Evolutionary conservation across 2,329 filamentous ascomycete genomes (phyloP).

Genomic region (Lachnellula subtilissima): DNA sequence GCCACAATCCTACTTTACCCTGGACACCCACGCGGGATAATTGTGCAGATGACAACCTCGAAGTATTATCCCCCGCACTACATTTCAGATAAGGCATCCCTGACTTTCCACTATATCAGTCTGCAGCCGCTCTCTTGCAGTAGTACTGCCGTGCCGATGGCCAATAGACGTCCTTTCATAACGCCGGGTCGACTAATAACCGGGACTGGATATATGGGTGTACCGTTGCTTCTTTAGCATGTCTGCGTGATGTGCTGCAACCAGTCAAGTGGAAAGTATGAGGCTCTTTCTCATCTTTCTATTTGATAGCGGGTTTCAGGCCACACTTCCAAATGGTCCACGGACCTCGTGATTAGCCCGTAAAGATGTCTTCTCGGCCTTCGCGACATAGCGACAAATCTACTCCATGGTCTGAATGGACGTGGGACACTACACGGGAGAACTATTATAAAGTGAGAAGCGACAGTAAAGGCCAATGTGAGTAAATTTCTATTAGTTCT

Average conservation of each 20-base stretch:
- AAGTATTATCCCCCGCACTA: not conserved
- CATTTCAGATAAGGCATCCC: not conserved
- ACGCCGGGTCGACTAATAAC: not conserved
- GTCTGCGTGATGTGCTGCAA: not conserved
- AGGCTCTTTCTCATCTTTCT: not conserved
- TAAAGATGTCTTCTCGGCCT: not conserved
- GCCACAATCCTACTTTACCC: not conserved
- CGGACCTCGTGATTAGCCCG: not conserved
- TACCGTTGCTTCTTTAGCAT: not conserved
- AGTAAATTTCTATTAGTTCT: not conserved
- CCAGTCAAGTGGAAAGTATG: not conserved
- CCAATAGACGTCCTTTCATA: not conserved
- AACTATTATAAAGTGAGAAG: slow-evolving; percentile 1
- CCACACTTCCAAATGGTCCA: not conserved
- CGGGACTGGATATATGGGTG: not conserved
- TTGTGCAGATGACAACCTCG: not conserved
- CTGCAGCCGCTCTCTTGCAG: not conserved
- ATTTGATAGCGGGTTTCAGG: not conserved
- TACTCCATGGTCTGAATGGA: slow-evolving; percentile 9
- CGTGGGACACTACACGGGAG: not conserved
- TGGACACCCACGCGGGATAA: not conserved
- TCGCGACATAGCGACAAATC: not conserved
- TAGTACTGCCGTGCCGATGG: not conserved
- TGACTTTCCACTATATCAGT: not conserved
- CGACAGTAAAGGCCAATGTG: not conserved